Evolutionary conservation across 2,329 filamentous ascomycete genomes (phyloP).

Genomic region (Sporothrix brunneoviolacea): DNA sequence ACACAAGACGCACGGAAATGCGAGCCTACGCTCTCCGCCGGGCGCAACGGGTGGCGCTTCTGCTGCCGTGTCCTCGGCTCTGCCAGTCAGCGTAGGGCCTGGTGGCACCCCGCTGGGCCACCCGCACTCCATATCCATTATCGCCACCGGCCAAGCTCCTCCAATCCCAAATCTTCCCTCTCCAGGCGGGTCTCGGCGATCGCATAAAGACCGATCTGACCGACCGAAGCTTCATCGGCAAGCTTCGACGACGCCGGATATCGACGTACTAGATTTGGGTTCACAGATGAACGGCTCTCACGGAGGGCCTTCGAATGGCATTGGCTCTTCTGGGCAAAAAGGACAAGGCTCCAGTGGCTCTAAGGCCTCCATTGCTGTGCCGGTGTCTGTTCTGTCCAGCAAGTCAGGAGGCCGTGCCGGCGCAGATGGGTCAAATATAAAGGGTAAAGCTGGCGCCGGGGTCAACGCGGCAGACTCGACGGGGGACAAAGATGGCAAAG

Average conservation of each 20-base stretch:
- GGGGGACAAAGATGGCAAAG: no score
- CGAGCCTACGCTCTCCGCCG: slow-evolving; percentile 6
- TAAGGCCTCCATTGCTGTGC: no score
- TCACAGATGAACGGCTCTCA: not conserved
- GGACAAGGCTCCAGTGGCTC: no score
- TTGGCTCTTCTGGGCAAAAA: not conserved
- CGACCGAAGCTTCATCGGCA: slow-evolving; percentile 60
- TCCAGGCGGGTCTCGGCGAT: slow-evolving; percentile 42
- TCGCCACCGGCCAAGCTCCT: slow-evolving; percentile 74
- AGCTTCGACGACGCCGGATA: slow-evolving; percentile 45
- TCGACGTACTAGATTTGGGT: not conserved
- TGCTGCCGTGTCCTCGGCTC: not conserved
- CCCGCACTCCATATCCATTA: slow-evolving; percentile 58
- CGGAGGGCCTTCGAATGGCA: not conserved
- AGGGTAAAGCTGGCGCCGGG: no score
- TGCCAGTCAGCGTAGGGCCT: not conserved
- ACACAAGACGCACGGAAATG: not conserved
- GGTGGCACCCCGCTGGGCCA: slow-evolving; percentile 27
- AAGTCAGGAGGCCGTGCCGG: no score
- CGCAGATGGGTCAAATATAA: no score
- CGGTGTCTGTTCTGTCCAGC: no score
- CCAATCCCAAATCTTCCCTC: slow-evolving; percentile 49
- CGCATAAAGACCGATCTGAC: slow-evolving; percentile 49
- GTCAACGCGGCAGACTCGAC: no score
- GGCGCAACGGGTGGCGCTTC: not conserved